Percentiles rank a stretch among this genome's conserved stretches.
Conservation (phyloP, 495 filamentous ascomycete genomes). For the Poronia punctata region DNA sequence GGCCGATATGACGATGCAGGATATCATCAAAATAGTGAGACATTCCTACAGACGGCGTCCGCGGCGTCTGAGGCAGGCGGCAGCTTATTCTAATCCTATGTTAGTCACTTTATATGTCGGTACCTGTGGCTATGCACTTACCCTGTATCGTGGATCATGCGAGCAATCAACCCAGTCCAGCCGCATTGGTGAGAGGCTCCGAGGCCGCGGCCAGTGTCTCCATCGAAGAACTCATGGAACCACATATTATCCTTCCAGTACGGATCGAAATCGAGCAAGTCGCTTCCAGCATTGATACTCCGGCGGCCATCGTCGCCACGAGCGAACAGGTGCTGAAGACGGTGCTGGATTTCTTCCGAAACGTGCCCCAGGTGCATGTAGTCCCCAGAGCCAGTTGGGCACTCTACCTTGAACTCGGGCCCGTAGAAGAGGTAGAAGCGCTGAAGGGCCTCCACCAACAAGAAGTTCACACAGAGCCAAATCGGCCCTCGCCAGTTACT, state of each 20-base stretch:
- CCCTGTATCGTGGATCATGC: constrained; percentile 96
- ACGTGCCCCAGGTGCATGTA: constrained; percentile 94
- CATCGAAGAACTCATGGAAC: constrained; percentile 98
- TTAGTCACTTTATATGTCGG: constrained; percentile 12
- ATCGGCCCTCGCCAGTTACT: constrained; percentile 94
- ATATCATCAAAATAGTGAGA: constrained; percentile 94
- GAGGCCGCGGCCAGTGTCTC: constrained; percentile 79
- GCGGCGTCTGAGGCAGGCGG: constrained; percentile 86
- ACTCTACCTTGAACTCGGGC: constrained; percentile 79
- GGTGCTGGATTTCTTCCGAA: constrained; percentile 94
- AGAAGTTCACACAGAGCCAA: constrained; percentile 94
- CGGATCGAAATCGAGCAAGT: constrained; percentile 80
- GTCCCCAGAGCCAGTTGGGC: constrained; percentile 87
- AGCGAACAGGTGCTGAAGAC: constrained; percentile 84
- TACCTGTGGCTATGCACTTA: constrained; percentile 32
- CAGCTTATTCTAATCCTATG: constrained; percentile 63
- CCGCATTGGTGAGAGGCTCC: constrained; percentile 94
- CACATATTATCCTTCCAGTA: constrained; percentile 90
- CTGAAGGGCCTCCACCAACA: constrained; percentile 85
- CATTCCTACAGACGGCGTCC: constrained; percentile 73
- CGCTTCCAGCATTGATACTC: constrained; percentile 74
- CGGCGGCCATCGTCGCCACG: constrained; percentile 75
- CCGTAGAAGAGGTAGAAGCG: constrained; percentile 96
- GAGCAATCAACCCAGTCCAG: constrained; percentile 94
- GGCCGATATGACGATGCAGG: constrained; percentile 49